These are phyloP conservation scores for Solanum verrucosum DNA, from an alignment of 257 asterid genomes.

Conservation along the genomic window DNA sequence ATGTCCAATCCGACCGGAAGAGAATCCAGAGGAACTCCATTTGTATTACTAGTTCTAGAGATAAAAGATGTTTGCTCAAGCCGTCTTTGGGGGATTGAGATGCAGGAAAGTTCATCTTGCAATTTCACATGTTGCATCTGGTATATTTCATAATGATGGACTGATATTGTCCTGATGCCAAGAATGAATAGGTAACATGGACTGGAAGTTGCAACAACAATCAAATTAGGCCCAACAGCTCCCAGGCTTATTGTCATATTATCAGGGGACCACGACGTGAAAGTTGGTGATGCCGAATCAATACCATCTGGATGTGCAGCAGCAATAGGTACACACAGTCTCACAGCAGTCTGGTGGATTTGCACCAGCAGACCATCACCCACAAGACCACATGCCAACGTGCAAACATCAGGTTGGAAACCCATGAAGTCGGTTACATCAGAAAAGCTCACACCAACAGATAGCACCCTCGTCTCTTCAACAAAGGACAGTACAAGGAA, in stretches of 20 bases:
- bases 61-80: constrained; percentile 19
- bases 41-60: constrained; percentile 24
- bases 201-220: constrained; percentile 73
- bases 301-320: constrained; percentile 45
- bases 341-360: constrained; percentile 70
- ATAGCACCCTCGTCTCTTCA: constrained; percentile 95
- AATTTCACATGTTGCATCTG: constrained; percentile 64
- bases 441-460: constrained; percentile 88
- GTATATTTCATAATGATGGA: constrained; percentile 43
- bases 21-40: constrained; percentile 15
- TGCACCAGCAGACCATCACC: constrained; percentile 75
- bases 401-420: constrained; percentile 77
- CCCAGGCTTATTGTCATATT: constrained; percentile 73
- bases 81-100: constrained; percentile 59
- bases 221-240: constrained; percentile 81
- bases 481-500: constrained; percentile 88
- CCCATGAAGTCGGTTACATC: constrained; percentile 92
- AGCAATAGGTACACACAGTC: constrained; percentile 62
- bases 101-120: constrained; percentile 88
- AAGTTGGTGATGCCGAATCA: constrained; percentile 47
- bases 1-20: constrained; percentile 25
- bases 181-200: constrained; percentile 73
- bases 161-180: constrained; percentile 47
- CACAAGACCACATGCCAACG: constrained; percentile 91
- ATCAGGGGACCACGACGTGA: constrained; percentile 67